Base-by-base conservation (phyloP, 169 alveolate genomes). In the Plasmodium knowlesi region DNA sequence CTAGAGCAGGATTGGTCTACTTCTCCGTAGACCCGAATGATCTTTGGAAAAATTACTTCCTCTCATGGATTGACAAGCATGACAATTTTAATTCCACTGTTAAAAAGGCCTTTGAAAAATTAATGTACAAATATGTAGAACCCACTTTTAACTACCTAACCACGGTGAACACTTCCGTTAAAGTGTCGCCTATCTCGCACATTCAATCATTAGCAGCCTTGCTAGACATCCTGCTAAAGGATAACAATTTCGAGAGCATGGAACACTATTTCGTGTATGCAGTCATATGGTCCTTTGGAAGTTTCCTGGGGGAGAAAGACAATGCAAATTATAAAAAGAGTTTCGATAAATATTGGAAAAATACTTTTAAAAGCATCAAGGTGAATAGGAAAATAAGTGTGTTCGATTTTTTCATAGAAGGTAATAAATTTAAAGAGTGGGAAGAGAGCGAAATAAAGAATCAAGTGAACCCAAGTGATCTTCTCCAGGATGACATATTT, bases 1-100 rank as follows among this genome's bases (percentile, higher is more conserved):
- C 99, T 41, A 96, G 99, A 84, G 99, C 99, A 22, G 99, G 99
- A 94, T 98, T 98, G 92, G 98, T 98, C 50, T 98, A 97, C 92
- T 97, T 98, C 82, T 97, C 99, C 71, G 99, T 98, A 85, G 96
- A 96, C 53, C 96, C 94, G 70, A 99, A 99, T 71, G 98, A 97
- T 61, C 98, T 98, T 96, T 99, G 99, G 99, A 96, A 97, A 95
- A 97, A 99, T 72, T 99, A 97, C 94, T 98, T 97, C 80, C 97
- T 96, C 90, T 98, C 99, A 79, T 99, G 99, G 99, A 96, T 99
- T 83, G 95, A 96, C 85, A 94, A 94, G 92, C 98, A 97, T 96
- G 96, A 94, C 43, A 95, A 95, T 96, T 83, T 93, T 92, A 94
- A 93, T 71, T 97, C 96, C 22, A 98, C 97, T 89, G 95, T 97